Evolutionary conservation across 495 filamentous ascomycete genomes (phyloP).

Genomic region (Schizothecium vesticola): DNA sequence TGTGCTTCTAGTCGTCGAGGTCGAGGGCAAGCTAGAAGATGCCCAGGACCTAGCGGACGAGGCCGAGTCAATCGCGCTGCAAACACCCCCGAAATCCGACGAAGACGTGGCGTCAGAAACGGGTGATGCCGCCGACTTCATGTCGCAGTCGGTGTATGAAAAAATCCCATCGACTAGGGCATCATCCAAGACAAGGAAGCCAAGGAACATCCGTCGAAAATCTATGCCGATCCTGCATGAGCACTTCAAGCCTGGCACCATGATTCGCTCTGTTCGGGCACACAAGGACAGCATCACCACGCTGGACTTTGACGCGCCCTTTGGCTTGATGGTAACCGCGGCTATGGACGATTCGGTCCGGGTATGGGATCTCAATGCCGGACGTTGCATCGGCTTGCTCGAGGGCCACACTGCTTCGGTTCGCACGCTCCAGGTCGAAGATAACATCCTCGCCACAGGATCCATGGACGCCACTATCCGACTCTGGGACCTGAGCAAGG

Average conservation of each 20-base stretch:
- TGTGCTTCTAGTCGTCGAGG: constrained; percentile 59
- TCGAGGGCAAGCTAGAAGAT: constrained; percentile 83
- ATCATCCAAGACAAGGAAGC: constrained; percentile 52
- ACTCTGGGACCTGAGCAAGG: constrained; percentile 79
- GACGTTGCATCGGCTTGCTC: constrained; percentile 81
- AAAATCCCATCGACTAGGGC: constrained; percentile 67
- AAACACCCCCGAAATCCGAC: constrained; percentile 52
- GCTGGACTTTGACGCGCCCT: constrained; percentile 92
- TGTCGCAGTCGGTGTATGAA: constrained; percentile 96
- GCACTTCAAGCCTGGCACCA: constrained; percentile 85
- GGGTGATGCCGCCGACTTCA: constrained; percentile 65
- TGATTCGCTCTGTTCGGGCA: constrained; percentile 80
- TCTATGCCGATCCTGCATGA: constrained; percentile 95
- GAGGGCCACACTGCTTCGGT: constrained; percentile 96
- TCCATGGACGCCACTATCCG: constrained; percentile 94
- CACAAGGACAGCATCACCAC: constrained; percentile 87
- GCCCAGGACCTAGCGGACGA: constrained; percentile 71
- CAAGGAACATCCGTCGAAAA: constrained; percentile 61
- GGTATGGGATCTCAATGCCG: constrained; percentile 93
- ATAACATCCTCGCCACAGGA: constrained; percentile 91
- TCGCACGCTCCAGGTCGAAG: constrained; percentile 86
- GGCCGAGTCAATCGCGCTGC: constrained; percentile 49
- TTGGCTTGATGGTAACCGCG: constrained; percentile 92
- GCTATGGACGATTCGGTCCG: constrained; percentile 94
- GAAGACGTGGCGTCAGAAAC: constrained; percentile 46